Conservation (phyloP, 2,329 filamentous ascomycete species). For the Thelonectria olida region DNA sequence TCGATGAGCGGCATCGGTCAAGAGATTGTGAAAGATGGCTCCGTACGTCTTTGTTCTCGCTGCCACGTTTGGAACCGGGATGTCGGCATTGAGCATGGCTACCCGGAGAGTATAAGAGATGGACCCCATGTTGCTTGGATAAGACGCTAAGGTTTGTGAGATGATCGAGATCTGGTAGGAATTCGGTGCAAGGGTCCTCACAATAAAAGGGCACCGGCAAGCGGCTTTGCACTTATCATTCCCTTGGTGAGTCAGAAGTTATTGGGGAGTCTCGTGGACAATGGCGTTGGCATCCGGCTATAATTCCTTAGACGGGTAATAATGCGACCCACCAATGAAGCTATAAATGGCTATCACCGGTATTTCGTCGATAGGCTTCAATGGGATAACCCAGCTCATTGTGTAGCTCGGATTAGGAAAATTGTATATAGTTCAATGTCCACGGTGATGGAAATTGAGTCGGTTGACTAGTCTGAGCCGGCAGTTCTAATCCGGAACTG, state of each 20-base stretch:
- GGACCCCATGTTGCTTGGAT: slow-evolving; percentile 16
- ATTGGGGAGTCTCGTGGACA: not conserved
- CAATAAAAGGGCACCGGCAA: not conserved
- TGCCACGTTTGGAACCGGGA: slow-evolving; percentile 29
- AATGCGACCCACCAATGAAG: not conserved
- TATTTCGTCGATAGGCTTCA: not conserved
- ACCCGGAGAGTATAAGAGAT: slow-evolving; percentile 26
- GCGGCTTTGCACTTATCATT: not conserved
- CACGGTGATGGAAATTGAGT: not conserved
- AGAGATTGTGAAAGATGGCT: slow-evolving; percentile 30
- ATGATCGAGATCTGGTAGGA: not conserved
- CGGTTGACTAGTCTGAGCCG: not conserved
- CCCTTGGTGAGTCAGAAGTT: not conserved
- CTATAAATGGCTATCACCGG: not conserved
- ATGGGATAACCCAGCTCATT: not conserved
- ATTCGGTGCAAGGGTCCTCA: not conserved
- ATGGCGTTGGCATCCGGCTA: not conserved
- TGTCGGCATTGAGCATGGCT: slow-evolving; percentile 36
- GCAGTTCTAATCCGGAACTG: not conserved
- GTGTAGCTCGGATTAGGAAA: not conserved
- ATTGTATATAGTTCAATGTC: not conserved
- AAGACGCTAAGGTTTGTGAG: not conserved
- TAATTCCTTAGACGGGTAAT: not conserved
- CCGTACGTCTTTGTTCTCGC: slow-evolving; percentile 27
- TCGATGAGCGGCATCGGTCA: slow-evolving; percentile 23